A percentile compares a stretch with the other conserved stretches of the same genome.
Evolutionary conservation across 2,329 filamentous ascomycete species (phyloP).

Genomic region (Alternaria brassicae): DNA sequence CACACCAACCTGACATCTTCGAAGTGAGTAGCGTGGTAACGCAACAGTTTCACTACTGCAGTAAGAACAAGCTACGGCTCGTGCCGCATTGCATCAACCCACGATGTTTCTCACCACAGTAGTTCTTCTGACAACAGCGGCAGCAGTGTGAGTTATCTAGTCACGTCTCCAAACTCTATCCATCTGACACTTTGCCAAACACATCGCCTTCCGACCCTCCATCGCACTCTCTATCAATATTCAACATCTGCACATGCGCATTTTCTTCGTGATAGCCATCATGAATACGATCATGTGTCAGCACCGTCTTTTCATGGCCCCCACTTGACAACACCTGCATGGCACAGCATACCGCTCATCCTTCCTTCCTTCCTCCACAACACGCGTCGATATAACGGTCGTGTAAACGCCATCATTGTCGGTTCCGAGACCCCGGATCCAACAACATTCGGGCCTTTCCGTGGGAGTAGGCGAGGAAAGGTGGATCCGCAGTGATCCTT

Average conservation of each 20-base stretch:
- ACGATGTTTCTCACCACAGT: constrained; percentile 2
- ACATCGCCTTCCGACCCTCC: constrained; percentile 12
- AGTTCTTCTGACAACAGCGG: background rate
- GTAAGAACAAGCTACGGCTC: constrained; percentile 12
- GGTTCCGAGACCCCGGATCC: constrained; percentile 1
- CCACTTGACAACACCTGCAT: background rate
- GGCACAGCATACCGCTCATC: background rate
- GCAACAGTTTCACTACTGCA: background rate
- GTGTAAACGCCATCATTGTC: constrained; percentile 1
- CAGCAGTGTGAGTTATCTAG: constrained; percentile 12
- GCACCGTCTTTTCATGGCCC: background rate
- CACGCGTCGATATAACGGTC: background rate
- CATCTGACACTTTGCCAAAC: constrained; percentile 19
- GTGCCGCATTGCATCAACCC: constrained; percentile 16
- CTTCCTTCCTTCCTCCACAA: background rate
- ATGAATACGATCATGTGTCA: background rate
- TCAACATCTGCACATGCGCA: constrained; percentile 6
- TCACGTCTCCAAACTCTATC: constrained; percentile 6
- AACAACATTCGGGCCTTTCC: background rate
- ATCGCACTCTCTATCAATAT: constrained; percentile 1
- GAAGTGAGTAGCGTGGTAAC: background rate
- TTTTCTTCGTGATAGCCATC: background rate
- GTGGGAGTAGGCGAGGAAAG: background rate
- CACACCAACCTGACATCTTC: background rate
- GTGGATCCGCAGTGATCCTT: background rate